phyloP scores from a whole-genome alignment of 768 basidiomycete genomes.

The Lentinus tigrinus region DNA sequence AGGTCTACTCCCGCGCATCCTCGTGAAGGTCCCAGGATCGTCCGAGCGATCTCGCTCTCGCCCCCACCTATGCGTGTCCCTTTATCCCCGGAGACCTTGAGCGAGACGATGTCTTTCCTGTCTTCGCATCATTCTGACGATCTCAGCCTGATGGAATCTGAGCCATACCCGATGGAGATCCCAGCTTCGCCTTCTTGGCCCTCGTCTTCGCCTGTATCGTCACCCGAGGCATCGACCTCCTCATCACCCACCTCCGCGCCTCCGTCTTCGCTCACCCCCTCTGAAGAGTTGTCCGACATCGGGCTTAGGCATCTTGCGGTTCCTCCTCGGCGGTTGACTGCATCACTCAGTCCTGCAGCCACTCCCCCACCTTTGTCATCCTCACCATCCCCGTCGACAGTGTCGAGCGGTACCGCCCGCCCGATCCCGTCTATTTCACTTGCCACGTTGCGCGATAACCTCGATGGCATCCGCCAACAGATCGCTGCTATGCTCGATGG shows the following conservation, averaged over 20 bases:
- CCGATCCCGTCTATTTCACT: slow-evolving; percentile 34
- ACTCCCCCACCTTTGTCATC: slow-evolving; percentile 32
- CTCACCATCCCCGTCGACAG: slow-evolving; percentile 35
- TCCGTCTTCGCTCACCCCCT: slow-evolving; percentile 7
- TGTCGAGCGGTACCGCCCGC: slow-evolving; percentile 36
- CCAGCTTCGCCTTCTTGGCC: slow-evolving; percentile 38
- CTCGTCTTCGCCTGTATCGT: slow-evolving; percentile 27
- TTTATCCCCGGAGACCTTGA: slow-evolving; percentile 33
- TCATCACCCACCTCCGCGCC: slow-evolving; percentile 20
- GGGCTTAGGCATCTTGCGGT: neutral
- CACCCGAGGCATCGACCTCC: slow-evolving; percentile 15
- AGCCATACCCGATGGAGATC: slow-evolving; percentile 28
- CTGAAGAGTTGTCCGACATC: slow-evolving; percentile 11
- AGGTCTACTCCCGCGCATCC: slow-evolving; percentile 15
- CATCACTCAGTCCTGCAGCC: neutral
- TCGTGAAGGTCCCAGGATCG: slow-evolving; percentile 16
- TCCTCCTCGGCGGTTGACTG: slow-evolving; percentile 18
- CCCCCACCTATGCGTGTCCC: slow-evolving; percentile 45
- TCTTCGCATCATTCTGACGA: slow-evolving; percentile 79
- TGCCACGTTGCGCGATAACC: slow-evolving; percentile 48
- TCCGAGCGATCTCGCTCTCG: slow-evolving; percentile 34
- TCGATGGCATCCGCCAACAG: slow-evolving; percentile 60
- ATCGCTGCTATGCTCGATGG: slow-evolving; percentile 59
- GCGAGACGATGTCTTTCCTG: slow-evolving; percentile 42
- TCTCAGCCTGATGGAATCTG: slow-evolving; percentile 42